phyloP scores from a whole-genome alignment of 208 protist species.

The Acanthamoeba triangularis region DNA sequence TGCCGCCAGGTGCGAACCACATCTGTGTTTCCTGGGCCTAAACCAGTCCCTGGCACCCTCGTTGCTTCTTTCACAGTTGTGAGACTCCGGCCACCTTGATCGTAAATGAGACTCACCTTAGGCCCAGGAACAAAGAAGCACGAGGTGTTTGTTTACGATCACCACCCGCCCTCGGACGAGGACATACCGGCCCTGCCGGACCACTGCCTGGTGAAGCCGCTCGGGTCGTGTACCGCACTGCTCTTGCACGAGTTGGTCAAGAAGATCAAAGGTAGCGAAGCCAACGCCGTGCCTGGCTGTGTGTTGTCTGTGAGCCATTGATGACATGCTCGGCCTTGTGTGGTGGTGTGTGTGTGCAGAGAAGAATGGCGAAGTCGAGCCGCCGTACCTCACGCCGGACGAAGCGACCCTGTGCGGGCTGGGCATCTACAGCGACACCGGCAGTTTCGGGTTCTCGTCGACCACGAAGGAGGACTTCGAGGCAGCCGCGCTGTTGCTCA shows the following conservation, averaged over 20 bases:
- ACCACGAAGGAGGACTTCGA: constrained; percentile 46
- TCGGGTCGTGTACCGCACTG: constrained; percentile 54
- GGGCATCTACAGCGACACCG: constrained; percentile 68
- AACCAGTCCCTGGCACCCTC: not conserved
- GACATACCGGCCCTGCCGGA: not conserved
- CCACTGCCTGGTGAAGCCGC: not conserved
- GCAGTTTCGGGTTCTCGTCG: constrained; percentile 58
- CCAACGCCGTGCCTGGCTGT: not conserved
- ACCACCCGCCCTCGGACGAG: constrained; percentile 63
- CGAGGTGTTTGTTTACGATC: constrained; percentile 61
- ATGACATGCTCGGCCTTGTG: too few relatives aligned
- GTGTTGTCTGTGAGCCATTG: not conserved
- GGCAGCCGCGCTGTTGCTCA: constrained; percentile 34
- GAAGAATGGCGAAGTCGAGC: not conserved
- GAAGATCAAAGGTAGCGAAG: not conserved
- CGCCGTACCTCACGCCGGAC: constrained; percentile 35
- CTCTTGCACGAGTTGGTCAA: constrained; percentile 50
- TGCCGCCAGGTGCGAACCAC: not conserved
- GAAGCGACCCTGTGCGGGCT: constrained; percentile 58
- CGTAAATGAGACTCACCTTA: too few relatives aligned
- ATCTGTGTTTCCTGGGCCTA: not conserved
- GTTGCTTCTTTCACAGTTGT: not conserved
- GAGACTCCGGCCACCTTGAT: not conserved
- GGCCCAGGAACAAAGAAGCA: too few relatives aligned
- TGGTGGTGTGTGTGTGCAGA: not conserved